Base-by-base conservation (phyloP, 805 yeast genomes). In the Candida schatavii region DNA sequence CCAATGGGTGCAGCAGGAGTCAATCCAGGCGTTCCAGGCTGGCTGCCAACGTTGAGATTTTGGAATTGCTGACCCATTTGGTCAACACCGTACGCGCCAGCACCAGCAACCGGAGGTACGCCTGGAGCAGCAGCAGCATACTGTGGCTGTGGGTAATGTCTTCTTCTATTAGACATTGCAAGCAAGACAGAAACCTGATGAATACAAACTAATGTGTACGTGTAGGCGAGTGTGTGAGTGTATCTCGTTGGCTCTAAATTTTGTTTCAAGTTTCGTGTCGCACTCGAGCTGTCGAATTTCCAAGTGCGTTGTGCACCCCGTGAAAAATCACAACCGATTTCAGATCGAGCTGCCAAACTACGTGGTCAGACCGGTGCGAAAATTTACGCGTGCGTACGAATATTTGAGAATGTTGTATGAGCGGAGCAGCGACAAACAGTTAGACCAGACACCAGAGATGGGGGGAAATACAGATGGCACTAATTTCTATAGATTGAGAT, bases 71-170 rank as follows among this genome's bases (percentile, higher is more conserved):
- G 57, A 39, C 54, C 56, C 42, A 64, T 50, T 50, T 64, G 71
- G 40, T 61, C 67, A 21, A 55, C 56, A 7, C 67, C 69, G 41
- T 62, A 61, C 28, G 29, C 43, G 21, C 21, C 21, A 6, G 28
- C 30, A 27, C 26, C 35, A 11, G 44, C 36, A 9, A 30, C 46
- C 13, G 33, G 41, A 11, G 35, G 42, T 14, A 42, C 49, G n/a
- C 53, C 51, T 18, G 47, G 47, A 5, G 51, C 56, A 11, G 39
- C 35, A 15, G 66, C 50, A 35, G 68, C 61, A 52, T 70, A 70
- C 50, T 68, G 75, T 14, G 75, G 75, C 48, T 65, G 68, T 52
- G 75, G 75, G 51, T 69, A 69, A 32, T 72, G 72, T 66, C 75
- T 70, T 66, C 74, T 68, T 59, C 66, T 66, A 43, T 61, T 51